Evolutionary conservation across 108 stramenopile species (phyloP), one percentile per base, ranked within the genome.

Genomic region (Cyclostephanos tholiformis): DNA sequence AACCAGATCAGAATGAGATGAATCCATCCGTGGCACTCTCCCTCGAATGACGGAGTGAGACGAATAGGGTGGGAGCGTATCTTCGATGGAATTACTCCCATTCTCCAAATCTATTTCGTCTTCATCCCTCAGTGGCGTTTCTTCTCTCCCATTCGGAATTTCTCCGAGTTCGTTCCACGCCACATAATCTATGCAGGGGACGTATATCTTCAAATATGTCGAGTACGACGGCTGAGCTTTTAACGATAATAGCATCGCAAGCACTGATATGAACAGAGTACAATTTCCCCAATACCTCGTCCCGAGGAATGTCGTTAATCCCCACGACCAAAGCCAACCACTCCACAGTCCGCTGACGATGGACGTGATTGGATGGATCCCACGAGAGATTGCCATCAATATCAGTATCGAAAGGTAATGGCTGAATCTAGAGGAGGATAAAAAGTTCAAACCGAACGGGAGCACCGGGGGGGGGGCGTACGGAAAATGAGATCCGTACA

Each of bases 131-230:
- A 9, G 38, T 2, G 0, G 16, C 2, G 32, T 67, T 51, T 44
- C 27, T n/a, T 22, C 29, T 26, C 39, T 41, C 32, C 30, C 44
- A 16, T 71, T 56, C 12, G 52, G 57, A 57, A 82, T 78, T 29
- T 69, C 49, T 20, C 82, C 84, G 1, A 67, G 44, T 35, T 38
- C 48, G 61, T 86, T 72, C 86, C 86, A 86, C 6, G 80, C 61
- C 32, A 82, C 80, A 57, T 84, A 71, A 51, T 85, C 78, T 26
- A 85, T 20, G 62, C 85, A 85, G 12, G 85, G 85, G 51, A 79
- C 9, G 26, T 74, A 26, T 29, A 53, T 32, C 57, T 48, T 62
- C 67, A 78, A 27, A n/a, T 61, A 72, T 20, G 19, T 65, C 35
- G 82, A 75, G 44, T 60, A 72, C 2, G 27, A 55, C 43, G 66